A percentile compares a stretch with the other conserved stretches of the same genome.
Conservation (phyloP, 768 basidiomycete species). For the Mycena crocata region DNA sequence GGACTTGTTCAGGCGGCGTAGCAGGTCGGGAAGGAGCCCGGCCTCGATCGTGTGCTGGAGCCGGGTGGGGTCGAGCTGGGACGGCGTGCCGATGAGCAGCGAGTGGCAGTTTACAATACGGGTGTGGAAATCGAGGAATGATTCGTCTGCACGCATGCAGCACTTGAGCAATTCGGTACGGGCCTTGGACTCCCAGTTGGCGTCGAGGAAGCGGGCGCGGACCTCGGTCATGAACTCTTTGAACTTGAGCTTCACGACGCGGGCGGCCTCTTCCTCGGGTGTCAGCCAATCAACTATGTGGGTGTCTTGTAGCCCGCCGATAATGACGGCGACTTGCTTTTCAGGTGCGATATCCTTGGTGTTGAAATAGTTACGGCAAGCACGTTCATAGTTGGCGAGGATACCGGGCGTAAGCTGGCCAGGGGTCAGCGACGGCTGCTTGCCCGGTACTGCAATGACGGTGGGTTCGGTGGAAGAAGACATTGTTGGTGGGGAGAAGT, state of each 20-base stretch:
- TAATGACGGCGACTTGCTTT: neutral
- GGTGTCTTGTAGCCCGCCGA: neutral
- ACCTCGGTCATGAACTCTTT: neutral
- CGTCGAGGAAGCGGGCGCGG: neutral
- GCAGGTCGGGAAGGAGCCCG: neutral
- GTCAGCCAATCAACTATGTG: neutral
- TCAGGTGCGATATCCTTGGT: neutral
- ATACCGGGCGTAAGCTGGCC: neutral
- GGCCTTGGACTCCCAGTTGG: neutral
- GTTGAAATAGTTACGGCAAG: neutral
- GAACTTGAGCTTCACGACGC: neutral
- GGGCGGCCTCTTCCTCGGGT: no score
- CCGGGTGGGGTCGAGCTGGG: neutral
- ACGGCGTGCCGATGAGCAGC: neutral
- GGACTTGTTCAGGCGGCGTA: neutral
- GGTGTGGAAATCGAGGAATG: neutral
- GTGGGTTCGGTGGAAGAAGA: no score
- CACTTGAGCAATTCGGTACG: neutral
- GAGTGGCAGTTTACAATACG: neutral
- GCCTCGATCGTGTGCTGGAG: neutral
- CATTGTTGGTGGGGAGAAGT: no score
- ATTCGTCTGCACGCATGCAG: neutral
- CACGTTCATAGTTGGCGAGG: neutral
- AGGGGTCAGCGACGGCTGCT: neutral
- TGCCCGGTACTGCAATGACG: neutral